Base-by-base conservation (phyloP, 2,329 filamentous ascomycete genomes). In the Alternaria arbusti region DNA sequence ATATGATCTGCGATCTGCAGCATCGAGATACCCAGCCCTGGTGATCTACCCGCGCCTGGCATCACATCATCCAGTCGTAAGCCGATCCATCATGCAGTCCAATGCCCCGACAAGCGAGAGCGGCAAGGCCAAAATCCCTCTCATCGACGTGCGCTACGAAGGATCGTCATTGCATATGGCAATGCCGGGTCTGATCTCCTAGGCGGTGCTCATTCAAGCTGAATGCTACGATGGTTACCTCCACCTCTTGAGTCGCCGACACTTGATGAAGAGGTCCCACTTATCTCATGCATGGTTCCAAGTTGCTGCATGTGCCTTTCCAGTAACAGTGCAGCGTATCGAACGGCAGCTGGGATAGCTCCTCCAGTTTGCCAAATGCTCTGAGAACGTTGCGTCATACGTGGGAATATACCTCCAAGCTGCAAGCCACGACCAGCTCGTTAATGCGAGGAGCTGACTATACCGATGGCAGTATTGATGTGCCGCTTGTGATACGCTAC, bases 1-100 rank as follows among this genome's bases (percentile, higher is more conserved):
- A 59, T 59, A 54, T 62, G 59, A 59, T 62, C 54, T 52, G 22
- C 59, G 22, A 20, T 15, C 23, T 59, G 55, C 60, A 59, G 59
- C 55, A 63, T 59, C 60, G 43, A 50, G 28, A 59, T 54, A 46
- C n/a, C 20, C 28, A 40, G 43, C 36, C 43, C 52, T 57, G 30
- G 23, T 54, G 60, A 63, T 63, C 55, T 63, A 50, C 60, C 60
- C 60, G 55, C 60, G 15, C 43, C 26, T 59, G 54, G 60, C 56
- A 59, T 22, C 49, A 59, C 56, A 59, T 22, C 49, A 59, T 45
- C 32, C 26, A 54, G 32, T 44, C 56, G 36, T 20, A 25, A 54
- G 17, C 8, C 5, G 5, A 6, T 40, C 15, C 36, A 17, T 17
- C 36, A 40, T 40, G 36, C 36, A 40, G 36, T 40, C 15, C n/a